Conservation (phyloP, 2,329 filamentous ascomycete species). For the Hymenoscyphus fraxineus region DNA sequence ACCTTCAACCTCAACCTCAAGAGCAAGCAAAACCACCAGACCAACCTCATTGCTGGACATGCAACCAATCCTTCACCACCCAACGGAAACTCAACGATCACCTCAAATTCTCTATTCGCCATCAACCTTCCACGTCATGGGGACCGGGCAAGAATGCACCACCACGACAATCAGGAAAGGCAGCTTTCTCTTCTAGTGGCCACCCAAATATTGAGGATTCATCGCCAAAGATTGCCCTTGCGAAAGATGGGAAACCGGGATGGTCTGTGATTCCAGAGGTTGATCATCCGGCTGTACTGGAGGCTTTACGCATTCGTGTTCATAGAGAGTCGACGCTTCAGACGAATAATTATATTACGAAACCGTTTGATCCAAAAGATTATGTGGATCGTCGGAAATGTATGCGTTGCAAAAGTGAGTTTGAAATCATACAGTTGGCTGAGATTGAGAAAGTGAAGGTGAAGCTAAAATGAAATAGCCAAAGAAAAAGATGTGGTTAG, state of each 20-base stretch:
- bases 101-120: not conserved
- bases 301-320: slow-evolving; percentile 15
- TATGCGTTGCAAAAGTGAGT: slow-evolving; percentile 19
- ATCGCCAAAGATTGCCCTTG: not conserved
- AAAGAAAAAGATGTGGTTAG: slow-evolving; percentile 5
- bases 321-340: slow-evolving; percentile 18
- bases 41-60: not conserved
- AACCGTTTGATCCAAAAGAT: slow-evolving; percentile 13
- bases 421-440: not conserved
- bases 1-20: not conserved
- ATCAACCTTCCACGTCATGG: not conserved
- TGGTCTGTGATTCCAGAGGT: slow-evolving; percentile 17
- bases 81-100: not conserved
- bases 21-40: not conserved
- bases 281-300: slow-evolving; percentile 11
- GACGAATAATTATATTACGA: slow-evolving; percentile 12
- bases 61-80: not conserved
- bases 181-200: not conserved
- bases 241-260: not conserved
- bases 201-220: not conserved
- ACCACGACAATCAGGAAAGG: not conserved
- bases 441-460: not conserved
- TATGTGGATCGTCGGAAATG: slow-evolving; percentile 18
- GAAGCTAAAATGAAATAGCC: slow-evolving; percentile 7
- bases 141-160: not conserved